Percentiles rank a stretch among this genome's conserved stretches.
Evolutionary conservation across 106 monocot genomes (phyloP).

Genomic region (Iris macrosiphon): DNA sequence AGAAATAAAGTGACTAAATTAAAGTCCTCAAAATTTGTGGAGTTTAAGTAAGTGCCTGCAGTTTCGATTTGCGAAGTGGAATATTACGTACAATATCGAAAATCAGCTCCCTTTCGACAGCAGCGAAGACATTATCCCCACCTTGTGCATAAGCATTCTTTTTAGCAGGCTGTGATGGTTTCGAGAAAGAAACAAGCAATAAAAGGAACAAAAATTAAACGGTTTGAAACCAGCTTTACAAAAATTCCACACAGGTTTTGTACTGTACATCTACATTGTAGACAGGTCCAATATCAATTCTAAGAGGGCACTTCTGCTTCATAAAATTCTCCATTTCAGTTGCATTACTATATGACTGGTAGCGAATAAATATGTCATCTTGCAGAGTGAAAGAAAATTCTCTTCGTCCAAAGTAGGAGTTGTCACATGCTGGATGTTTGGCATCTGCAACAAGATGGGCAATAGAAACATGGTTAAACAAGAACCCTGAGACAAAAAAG

Average conservation of each 20-base stretch:
- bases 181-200: background rate
- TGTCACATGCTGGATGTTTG: conserved; percentile 86
- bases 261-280: conserved; percentile 75
- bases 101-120: conserved; percentile 87
- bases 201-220: background rate
- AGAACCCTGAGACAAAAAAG: background rate
- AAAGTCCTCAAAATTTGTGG: background rate
- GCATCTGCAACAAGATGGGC: conserved; percentile 55
- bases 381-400: conserved; percentile 90
- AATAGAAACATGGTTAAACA: background rate
- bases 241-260: background rate
- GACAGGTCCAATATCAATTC: conserved; percentile 91
- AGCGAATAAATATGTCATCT: conserved; percentile 83
- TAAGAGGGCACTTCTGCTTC: conserved; percentile 75
- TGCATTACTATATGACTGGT: conserved; percentile 70
- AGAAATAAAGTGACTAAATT: background rate
- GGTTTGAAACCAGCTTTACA: background rate
- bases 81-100: conserved; percentile 90
- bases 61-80: background rate
- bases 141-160: conserved; percentile 75
- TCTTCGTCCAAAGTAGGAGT: conserved; percentile 66
- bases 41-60: too few relatives aligned
- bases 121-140: conserved; percentile 57
- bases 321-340: conserved; percentile 77
- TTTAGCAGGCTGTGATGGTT: conserved; percentile 56